A percentile compares a stretch with the other conserved stretches of the same genome.
phyloP scores from a whole-genome alignment of 2,329 filamentous ascomycete genomes.

The Scedosporium apiospermum region DNA sequence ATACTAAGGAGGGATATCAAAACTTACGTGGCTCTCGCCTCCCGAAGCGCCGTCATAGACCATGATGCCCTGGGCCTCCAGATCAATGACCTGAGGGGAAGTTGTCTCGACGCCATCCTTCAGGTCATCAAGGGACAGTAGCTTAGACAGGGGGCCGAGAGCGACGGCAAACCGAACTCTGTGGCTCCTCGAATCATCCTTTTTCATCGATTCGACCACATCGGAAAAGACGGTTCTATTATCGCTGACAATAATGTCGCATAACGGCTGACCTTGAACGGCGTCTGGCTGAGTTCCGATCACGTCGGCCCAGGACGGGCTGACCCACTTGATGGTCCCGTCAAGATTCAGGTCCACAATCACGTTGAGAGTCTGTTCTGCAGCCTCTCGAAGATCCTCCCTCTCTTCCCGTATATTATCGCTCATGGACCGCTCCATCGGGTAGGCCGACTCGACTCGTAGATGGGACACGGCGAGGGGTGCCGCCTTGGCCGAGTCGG shows the following conservation, averaged over 20 bases:
- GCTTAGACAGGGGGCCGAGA: constrained; percentile 59
- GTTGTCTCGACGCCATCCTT: constrained; percentile 23
- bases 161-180: constrained; percentile 73
- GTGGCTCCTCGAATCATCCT: constrained; percentile 86
- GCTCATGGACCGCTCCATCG: constrained; percentile 62
- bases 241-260: constrained; percentile 68
- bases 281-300: constrained; percentile 68
- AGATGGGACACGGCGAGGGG: constrained; percentile 45
- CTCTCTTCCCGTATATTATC: constrained; percentile 88
- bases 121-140: constrained; percentile 37
- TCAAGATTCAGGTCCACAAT: constrained; percentile 91
- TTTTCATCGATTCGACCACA: constrained; percentile 78
- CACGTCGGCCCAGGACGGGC: constrained; percentile 89
- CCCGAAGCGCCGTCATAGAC: constrained; percentile 85
- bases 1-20: neutral
- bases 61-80: constrained; percentile 98
- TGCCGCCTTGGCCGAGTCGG: constrained; percentile 20
- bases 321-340: constrained; percentile 88
- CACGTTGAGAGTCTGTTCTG: constrained; percentile 91
- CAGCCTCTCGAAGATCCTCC: constrained; percentile 88
- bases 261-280: constrained; percentile 67
- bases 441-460: constrained; percentile 35
- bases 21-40: constrained; percentile 78
- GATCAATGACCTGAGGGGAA: constrained; percentile 52
- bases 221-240: constrained; percentile 74